Base-by-base conservation (phyloP, 805 yeast genomes). In the Candida dajiaensis region DNA sequence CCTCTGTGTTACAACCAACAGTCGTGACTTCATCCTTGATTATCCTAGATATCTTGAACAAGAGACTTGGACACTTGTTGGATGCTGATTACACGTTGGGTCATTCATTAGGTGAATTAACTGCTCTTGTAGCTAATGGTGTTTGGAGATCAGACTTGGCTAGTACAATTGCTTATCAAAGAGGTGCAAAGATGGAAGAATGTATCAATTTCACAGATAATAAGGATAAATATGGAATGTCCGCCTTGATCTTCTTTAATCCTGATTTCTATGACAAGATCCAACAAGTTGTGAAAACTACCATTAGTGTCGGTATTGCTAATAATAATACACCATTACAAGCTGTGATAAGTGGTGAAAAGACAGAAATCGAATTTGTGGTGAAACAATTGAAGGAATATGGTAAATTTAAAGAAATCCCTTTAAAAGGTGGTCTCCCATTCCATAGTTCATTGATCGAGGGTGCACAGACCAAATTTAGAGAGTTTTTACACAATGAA, bases 21-120 rank as follows among this genome's bases (percentile, higher is more conserved):
- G 55, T 59, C 4, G 59, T 57, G 3, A 46, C 55, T 8, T 45
- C 50, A 4, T 53, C 63, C 0, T 40, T 54, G 12, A 51, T 67
- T 2, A 56, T 68, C 3, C 40, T 57, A 36, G 59, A 62, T 20
- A 41, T 63, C 12, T 6, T 65, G 22, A 40, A 51, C 8, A 42
- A 47, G 7, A 48, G 55, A 16, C 41, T 28, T 4, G 64, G 56
- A 3, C 41, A 59, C 3, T 55, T 59, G 2, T 43, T 49, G 1
- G 42, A 51, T 5, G 47, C 54, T 1, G 44, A 51, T 3, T 67
- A 50, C 48, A 21, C 66, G 3, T 45, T 71, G 53, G 77, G 77
- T 25, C 76, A 73, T 49, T 72, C 77, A 0, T 53, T 73, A 21
- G 77, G 77, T 8, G 76, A 73, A 51, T 64, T 68, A 47, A 62